A percentile compares a stretch with the other conserved stretches of the same genome.
Evolutionary conservation across 805 yeast species (phyloP).

Genomic region (Kazachstania martiniae): DNA sequence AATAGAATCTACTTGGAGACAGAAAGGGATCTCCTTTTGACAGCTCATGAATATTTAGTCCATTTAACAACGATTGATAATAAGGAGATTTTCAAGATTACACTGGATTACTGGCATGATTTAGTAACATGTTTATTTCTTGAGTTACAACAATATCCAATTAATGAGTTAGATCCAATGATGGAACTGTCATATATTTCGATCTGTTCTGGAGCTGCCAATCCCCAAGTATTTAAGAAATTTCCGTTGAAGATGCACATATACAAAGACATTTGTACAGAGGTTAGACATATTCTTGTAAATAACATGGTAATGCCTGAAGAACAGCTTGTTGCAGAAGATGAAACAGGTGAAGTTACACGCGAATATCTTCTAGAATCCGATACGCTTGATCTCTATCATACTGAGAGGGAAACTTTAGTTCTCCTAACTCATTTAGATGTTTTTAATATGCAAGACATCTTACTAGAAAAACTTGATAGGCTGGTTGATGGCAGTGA

Average conservation of each 20-base stretch:
- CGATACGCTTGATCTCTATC: conserved; percentile 88
- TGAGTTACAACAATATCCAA: conserved; percentile 74
- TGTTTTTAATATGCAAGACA: conserved; percentile 81
- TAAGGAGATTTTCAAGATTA: conserved; percentile 86
- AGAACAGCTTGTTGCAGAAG: conserved; percentile 89
- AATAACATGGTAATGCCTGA: conserved; percentile 97
- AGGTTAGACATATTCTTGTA: conserved; percentile 73
- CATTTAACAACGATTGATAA: conserved; percentile 82
- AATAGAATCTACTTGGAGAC: conserved; percentile 56
- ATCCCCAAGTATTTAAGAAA: conserved; percentile 61
- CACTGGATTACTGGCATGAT: conserved; percentile 86
- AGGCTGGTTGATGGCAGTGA: conserved; percentile 51
- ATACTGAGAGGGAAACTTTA: conserved; percentile 85
- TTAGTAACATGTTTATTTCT: conserved; percentile 68
- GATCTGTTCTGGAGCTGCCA: conserved; percentile 67
- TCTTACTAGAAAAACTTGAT: conserved; percentile 71
- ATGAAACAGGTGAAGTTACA: conserved; percentile 96
- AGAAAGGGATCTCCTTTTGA: conserved; percentile 40
- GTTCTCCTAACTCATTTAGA: conserved; percentile 92
- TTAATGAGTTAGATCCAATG: conserved; percentile 11
- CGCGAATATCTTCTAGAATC: conserved; percentile 90
- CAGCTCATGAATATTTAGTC: conserved; percentile 68
- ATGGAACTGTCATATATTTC: conserved; percentile 36
- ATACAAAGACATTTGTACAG: conserved; percentile 65
- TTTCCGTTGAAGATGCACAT: conserved; percentile 77